A percentile compares a stretch with the other conserved stretches of the same genome.
phyloP scores from a whole-genome alignment of 2,329 filamentous ascomycete genomes.

The Anthostomella pinea region DNA sequence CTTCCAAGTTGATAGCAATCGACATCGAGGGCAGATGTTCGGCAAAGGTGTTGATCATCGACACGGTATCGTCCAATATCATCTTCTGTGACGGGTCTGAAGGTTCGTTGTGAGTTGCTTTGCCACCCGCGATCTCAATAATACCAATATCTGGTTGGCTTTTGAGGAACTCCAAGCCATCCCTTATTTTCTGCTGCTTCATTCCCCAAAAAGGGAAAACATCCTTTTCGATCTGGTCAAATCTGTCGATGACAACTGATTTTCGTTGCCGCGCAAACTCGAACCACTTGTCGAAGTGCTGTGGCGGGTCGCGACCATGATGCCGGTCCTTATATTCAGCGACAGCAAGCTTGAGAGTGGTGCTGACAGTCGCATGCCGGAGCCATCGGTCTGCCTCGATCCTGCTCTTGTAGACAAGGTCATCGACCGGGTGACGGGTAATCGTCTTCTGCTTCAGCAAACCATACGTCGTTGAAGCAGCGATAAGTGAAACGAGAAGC shows the following conservation, averaged over 20 bases:
- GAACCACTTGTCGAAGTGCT: conserved; percentile 83
- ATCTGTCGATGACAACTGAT: conserved; percentile 75
- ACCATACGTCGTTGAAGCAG: conserved; percentile 38
- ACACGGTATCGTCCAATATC: conserved; percentile 46
- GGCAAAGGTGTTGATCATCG: conserved; percentile 70
- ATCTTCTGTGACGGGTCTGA: conserved; percentile 31
- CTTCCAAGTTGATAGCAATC: conserved; percentile 76
- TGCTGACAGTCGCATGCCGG: conserved; percentile 44
- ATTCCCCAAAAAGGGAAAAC: conserved; percentile 77
- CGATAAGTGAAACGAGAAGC: conserved; percentile 37
- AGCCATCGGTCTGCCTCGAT: conserved; percentile 50
- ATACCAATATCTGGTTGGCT: conserved; percentile 43
- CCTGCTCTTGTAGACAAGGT: conserved; percentile 47
- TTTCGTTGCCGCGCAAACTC: conserved; percentile 67
- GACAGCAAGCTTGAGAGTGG: conserved; percentile 45
- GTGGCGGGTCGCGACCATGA: conserved; percentile 68
- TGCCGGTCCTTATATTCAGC: conserved; percentile 50
- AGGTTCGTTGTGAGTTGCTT: conserved; percentile 44
- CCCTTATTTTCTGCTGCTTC: conserved; percentile 63
- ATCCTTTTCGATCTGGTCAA: conserved; percentile 73
- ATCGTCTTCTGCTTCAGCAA: conserved; percentile 29
- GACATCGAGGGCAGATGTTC: conserved; percentile 78
- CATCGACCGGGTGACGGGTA: conserved; percentile 45
- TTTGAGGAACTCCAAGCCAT: conserved; percentile 45
- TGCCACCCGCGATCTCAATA: conserved; percentile 62